Evolutionary conservation across 2,329 filamentous ascomycete genomes (phyloP), one percentile per base, ranked within the genome.

Genomic region (Diaporthe longicolla): DNA sequence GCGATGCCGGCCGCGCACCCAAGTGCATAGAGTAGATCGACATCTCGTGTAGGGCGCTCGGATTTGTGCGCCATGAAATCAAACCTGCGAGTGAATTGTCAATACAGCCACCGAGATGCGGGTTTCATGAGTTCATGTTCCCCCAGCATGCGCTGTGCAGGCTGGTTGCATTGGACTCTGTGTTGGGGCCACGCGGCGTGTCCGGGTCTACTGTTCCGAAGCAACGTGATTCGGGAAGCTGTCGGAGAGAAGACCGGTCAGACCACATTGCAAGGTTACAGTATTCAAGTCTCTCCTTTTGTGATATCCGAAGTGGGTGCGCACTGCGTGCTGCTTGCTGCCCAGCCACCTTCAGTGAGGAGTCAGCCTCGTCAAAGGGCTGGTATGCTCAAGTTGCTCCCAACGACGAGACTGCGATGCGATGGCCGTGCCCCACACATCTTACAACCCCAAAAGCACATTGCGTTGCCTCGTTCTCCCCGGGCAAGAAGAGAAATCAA

Each of bases 241-340:
- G 45, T 24, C 45, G 63, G 29, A 3, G 29, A 66, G 29, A 66
- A 66, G 29, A 13, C 45, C 63, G 45, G 15, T 52, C 63, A 66
- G 63, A 52, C 63, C 63, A 52, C 29, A 66, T 4, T 52, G 61
- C 29, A 52, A 66, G 45, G 45, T 66, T 37, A 66, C 37, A n/a
- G n/a, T n/a, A n/a, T 29, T 17, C n/a, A 11, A n/a, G 21, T 24
- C 15, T 11, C 13, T 11, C 10, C 4, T 32, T 19, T 24, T 1
- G 29, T 26, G 29, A 52, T 26, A 40, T 7, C 29, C 37, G 26
- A 19, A 32, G 19, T 4, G 19, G 40, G 17, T 43, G 40, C 15
- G 45, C 61, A 24, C 4, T 21, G 32, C 21, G 43, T 11, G 43
- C 29, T 17, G 48, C 10, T 10, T 50, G 48, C 48, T 52, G 48